Evolutionary conservation across 768 basidiomycete genomes (phyloP).

Genomic region (Lentinula lateritia): DNA sequence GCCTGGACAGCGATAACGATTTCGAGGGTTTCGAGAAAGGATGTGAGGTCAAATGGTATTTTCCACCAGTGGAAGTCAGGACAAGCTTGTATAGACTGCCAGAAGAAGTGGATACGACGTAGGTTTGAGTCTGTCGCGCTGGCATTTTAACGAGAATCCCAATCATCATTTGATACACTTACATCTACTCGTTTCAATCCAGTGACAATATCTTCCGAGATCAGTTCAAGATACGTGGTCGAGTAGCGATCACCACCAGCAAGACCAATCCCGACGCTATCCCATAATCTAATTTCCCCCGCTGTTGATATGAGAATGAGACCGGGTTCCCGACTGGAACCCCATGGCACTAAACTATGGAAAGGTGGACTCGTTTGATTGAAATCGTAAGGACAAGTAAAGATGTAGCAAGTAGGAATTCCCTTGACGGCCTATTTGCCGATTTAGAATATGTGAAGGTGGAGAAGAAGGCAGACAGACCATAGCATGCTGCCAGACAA

Average conservation of each 20-base stretch:
- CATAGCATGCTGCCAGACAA: constrained; percentile 80
- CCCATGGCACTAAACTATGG: constrained; percentile 65
- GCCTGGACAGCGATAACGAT: constrained; percentile 35
- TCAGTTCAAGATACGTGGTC: constrained; percentile 42
- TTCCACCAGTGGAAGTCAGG: constrained; percentile 64
- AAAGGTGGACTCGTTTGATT: constrained; percentile 37
- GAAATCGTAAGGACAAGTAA: constrained; percentile 56
- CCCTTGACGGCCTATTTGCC: constrained; percentile 50
- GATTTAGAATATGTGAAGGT: not conserved
- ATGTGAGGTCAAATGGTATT: constrained; percentile 52
- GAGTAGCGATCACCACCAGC: constrained; percentile 71
- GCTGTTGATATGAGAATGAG: constrained; percentile 69
- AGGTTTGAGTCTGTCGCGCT: constrained; percentile 49
- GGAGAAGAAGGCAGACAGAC: constrained; percentile 25
- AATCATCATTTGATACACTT: constrained; percentile 18
- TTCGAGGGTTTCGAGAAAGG: constrained; percentile 54
- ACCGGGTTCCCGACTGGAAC: constrained; percentile 74
- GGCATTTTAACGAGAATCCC: constrained; percentile 1
- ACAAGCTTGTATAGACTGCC: constrained; percentile 62
- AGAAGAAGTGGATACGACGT: constrained; percentile 60
- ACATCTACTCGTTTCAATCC: constrained; percentile 65
- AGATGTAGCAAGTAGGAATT: constrained; percentile 79
- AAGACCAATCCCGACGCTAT: constrained; percentile 77
- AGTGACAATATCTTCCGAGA: constrained; percentile 54
- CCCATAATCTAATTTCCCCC: constrained; percentile 83